Conservation (phyloP, 2,329 filamentous ascomycete species). For the Aspergillus proliferans region DNA sequence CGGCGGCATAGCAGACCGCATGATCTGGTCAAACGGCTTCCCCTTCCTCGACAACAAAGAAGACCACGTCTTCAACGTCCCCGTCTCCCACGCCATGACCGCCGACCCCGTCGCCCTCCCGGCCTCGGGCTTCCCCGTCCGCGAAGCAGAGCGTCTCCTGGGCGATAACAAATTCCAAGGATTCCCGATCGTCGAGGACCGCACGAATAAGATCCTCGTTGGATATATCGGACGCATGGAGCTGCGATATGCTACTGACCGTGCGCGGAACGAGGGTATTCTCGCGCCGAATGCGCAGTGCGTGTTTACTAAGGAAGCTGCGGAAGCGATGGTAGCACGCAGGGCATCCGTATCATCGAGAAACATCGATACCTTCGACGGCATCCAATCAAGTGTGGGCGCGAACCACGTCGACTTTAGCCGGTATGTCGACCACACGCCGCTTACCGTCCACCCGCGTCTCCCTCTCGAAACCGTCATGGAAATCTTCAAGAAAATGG, state of each 20-base stretch:
- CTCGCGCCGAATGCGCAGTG: constrained; percentile 66
- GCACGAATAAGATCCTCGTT: constrained; percentile 63
- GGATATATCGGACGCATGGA: constrained; percentile 94
- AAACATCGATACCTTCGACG: constrained; percentile 52
- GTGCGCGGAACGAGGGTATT: constrained; percentile 62
- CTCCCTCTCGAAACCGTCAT: constrained; percentile 93
- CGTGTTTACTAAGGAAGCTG: constrained; percentile 58
- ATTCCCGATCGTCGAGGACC: constrained; percentile 82
- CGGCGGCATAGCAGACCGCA: constrained; percentile 91
- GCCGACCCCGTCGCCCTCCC: constrained; percentile 68
- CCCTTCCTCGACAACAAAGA: constrained; percentile 97
- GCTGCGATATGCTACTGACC: constrained; percentile 80
- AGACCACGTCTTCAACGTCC: constrained; percentile 91
- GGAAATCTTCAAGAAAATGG: constrained; percentile 98
- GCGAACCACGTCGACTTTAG: constrained; percentile 68
- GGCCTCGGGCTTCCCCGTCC: constrained; percentile 65
- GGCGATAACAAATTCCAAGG: constrained; percentile 79
- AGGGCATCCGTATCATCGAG: constrained; percentile 19
- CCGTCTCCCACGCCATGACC: constrained; percentile 87
- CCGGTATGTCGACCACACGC: constrained; percentile 81
- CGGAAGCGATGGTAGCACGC: constrained; percentile 28
- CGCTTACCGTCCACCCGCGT: constrained; percentile 82
- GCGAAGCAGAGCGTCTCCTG: constrained; percentile 70
- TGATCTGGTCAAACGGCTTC: constrained; percentile 98
- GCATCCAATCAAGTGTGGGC: constrained; percentile 50